Base-by-base conservation (phyloP, 2,329 filamentous ascomycete genomes). In the Exophiala bonariae region DNA sequence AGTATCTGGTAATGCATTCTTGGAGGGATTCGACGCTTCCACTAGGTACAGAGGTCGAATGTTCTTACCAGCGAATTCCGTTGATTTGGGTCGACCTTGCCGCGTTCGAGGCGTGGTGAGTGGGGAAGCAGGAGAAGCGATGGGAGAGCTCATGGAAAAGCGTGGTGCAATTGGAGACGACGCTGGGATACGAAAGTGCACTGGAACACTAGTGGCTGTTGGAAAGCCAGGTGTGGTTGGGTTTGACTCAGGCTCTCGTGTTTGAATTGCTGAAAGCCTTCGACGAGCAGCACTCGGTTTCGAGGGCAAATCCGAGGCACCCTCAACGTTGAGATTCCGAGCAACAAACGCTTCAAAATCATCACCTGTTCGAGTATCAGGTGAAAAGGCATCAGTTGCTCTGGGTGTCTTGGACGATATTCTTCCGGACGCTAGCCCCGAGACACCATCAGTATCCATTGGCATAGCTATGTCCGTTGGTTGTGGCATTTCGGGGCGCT, bases 41-140 rank as follows among this genome's bases (percentile, higher is more conserved):
- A 95, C 81, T 17, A 96, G 82, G 66, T 87, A 92, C 7, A 96
- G 71, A 0, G 91, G 91, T 57, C 87, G 84, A 60, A 91, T 85
- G 62, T 93, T 89, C 44, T 79, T 79, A 14, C 67, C 71, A 28
- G 67, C 74, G 61, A 80, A 80, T 52, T 81, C 76, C 3, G 70
- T 69, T 1, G 77, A 80, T 42, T 67, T 69, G 1, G 72, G 67
- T 28, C 77, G 73, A 36, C 66, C 64, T 51, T 75, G 72, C 23
- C 73, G 69, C 10, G 64, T 62, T n/a, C 63, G 57, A 26, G 60
- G 38, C 13, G 63, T 58, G 16, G 65, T 60, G 6, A 64, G 66
- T 19, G 75, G 75, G 6, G 74, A 75, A 14, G 55, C 64, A n/a
- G 66, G 66, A 22, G 66, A 60, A 10, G 61, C 31, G 63, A 66